Evolutionary conservation across 352 stramenopile species (phyloP).

Genomic region (Elongisporangium anandrum): DNA sequence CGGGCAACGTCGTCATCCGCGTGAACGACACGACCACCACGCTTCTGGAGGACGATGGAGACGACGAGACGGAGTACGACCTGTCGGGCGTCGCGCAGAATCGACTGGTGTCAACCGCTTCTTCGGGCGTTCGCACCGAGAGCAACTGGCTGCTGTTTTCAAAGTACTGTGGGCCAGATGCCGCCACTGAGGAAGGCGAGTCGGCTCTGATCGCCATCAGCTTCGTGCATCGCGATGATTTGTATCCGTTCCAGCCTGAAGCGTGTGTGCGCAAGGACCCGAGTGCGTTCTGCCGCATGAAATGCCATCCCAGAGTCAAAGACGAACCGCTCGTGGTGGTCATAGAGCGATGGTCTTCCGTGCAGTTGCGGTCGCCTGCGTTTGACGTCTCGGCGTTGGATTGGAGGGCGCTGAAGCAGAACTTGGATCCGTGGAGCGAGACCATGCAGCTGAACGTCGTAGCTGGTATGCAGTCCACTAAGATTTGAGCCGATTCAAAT

Average conservation of each 20-base stretch:
- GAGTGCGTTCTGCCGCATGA: not conserved
- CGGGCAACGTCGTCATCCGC: slow-evolving; percentile 32
- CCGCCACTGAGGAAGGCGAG: not conserved
- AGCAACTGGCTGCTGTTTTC: slow-evolving; percentile 38
- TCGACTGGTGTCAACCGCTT: slow-evolving; percentile 31
- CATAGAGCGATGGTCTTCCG: not conserved
- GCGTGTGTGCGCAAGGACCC: slow-evolving; percentile 11
- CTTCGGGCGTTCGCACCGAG: slow-evolving; percentile 25
- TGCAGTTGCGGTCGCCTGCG: not conserved
- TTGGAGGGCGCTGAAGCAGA: slow-evolving; percentile 30
- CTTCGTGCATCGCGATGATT: slow-evolving; percentile 24
- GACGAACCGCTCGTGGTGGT: not conserved
- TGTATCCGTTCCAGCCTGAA: slow-evolving; percentile 26
- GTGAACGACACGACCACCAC: slow-evolving; percentile 21
- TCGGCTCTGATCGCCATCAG: slow-evolving; percentile 7
- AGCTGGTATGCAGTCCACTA: not conserved
- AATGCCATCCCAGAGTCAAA: not conserved
- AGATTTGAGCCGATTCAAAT: not conserved
- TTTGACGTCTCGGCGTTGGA: not conserved
- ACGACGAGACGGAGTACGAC: slow-evolving; percentile 4
- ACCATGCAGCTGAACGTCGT: slow-evolving; percentile 21
- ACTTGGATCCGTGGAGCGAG: slow-evolving; percentile 30
- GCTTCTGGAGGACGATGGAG: slow-evolving; percentile 10
- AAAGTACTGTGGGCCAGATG: slow-evolving; percentile 6
- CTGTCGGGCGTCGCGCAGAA: slow-evolving; percentile 22